Evolutionary conservation across 371 early-diverging fungal species (phyloP), one percentile per base, ranked within the genome.

Genomic region (Apophysomyces trapeziformis): DNA sequence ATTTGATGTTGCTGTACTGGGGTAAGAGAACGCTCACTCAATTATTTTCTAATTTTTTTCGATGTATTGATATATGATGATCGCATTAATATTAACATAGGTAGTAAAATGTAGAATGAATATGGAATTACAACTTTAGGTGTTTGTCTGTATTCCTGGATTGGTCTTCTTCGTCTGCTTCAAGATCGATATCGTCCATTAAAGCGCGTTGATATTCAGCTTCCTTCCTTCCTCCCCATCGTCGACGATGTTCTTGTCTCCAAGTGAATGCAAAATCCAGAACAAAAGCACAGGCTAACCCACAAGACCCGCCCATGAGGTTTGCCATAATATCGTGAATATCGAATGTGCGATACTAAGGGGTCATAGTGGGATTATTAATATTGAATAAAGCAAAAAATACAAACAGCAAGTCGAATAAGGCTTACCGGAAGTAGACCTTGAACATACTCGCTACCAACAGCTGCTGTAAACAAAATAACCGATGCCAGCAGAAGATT

Each of bases 301-400:
- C 83, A 4, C 56, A 36, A 3, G 58, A 37, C 2, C 80, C 73
- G 14, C 83, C 83, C 18, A 68, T 1, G 18, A 80, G 5, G 65
- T 83, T 83, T n/a, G 81, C 74, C 0, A 73, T n/a, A n/a, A 80
- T 83, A 60, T 83, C 81, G 38, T 79, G 63, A 1, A 57, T 38
- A 72, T 83, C 84, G 69, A 80, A 83, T 9, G 74, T 70, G n/a
- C 81, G 77, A 67, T 83, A 83, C 84, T 80, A 50, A 11, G 46
- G 46, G 32, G 32, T 0, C 32, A 26, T 26, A 26, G 32, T 26
- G 3, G 32, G 3, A 26, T 26, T 26, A 26, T 26, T 26, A 26
- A 2, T 26, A 26, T 26, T 26, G 2, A 26, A 26, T 26, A 26
- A 26, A 26, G 2, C 32, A 26, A 26, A 39, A 35, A 18, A 44